Evolutionary conservation across 495 filamentous ascomycete genomes (phyloP), one percentile per base, ranked within the genome.

Genomic region (Stereocaulon alpinum): DNA sequence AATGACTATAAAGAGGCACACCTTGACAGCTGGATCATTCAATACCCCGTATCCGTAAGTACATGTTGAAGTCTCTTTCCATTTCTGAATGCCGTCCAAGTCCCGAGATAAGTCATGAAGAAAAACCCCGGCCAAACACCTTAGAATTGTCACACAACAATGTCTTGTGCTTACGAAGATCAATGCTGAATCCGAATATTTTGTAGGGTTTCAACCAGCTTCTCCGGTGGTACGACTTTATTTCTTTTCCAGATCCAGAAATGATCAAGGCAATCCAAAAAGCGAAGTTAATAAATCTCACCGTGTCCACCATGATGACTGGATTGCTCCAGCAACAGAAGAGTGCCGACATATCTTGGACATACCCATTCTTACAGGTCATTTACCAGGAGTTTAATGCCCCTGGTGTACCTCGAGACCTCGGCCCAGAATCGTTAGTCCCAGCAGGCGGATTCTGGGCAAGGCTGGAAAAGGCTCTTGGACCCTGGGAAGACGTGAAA

Each of bases 21-120:
- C 2, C 57, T 68, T 7, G 55, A 64, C 20, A 68, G 71, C 29
- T 67, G 70, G 27, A 61, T 66, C 4, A 67, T 70, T 58, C 69
- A 70, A 40, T 73, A 75, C 41, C 72, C 72, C 0, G 45, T 70
- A 7, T 56, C 63, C 34, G 34, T 37, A 37, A 37, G 34, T 11
- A 37, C 34, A 37, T 10, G 5, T 37, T 12, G 9, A 37, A 37
- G 12, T 37, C 34, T 6, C 34, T 37, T 37, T 12, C 34, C 0
- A 37, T 2, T 37, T 37, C 4, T 2, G 34, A 37, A 37, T 37
- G 7, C 34, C 12, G 34, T 37, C 34, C 34, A 37, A 37, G 34
- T 37, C 34, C 34, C 12, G 12, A 12, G 34, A 37, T 6, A 12
- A 37, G 34, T 37, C 34, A 37, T 37, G 34, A 7, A 37, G 9